Conservation (phyloP, 768 basidiomycete genomes). For the Boletus rubescentipes region DNA sequence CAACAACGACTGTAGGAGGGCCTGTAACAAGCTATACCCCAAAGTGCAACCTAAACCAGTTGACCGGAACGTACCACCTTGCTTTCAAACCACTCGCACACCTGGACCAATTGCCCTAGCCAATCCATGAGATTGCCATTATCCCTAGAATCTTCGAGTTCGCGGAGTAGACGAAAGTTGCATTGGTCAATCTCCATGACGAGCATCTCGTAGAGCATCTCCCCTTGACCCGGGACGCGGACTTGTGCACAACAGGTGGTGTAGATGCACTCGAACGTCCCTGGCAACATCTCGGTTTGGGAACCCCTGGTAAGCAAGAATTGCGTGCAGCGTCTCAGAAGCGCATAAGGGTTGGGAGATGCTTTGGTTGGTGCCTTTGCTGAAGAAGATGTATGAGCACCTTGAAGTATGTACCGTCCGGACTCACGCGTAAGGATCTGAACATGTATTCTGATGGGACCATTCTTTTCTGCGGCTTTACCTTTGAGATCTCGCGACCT, state of each 20-base stretch:
- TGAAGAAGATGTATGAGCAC: conserved; percentile 1
- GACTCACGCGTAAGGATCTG: conserved; percentile 41
- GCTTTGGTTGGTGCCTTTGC: conserved; percentile 10
- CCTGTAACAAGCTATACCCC: conserved; percentile 34
- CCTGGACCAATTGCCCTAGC: conserved; percentile 54
- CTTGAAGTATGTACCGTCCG: not conserved
- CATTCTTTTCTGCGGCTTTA: conserved; percentile 27
- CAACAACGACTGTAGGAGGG: conserved; percentile 58
- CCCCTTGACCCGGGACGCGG: conserved; percentile 49
- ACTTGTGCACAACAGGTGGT: conserved; percentile 57
- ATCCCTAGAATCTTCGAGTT: conserved; percentile 31
- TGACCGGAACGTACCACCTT: conserved; percentile 51
- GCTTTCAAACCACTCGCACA: conserved; percentile 62
- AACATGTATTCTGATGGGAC: conserved; percentile 49
- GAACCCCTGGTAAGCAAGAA: conserved; percentile 40
- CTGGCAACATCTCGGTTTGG: conserved; percentile 34
- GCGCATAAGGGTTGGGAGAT: conserved; percentile 22
- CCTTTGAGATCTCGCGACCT: conserved; percentile 43
- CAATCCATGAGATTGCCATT: conserved; percentile 44
- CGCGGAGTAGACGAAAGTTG: conserved; percentile 39
- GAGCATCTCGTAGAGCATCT: conserved; percentile 56
- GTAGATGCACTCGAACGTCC: conserved; percentile 59
- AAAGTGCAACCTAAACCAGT: not conserved
- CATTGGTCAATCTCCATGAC: conserved; percentile 61
- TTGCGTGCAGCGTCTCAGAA: conserved; percentile 39